phyloP scores from a whole-genome alignment of 163 green algal genomes.

The Coccomyxa subellipsoidea region DNA sequence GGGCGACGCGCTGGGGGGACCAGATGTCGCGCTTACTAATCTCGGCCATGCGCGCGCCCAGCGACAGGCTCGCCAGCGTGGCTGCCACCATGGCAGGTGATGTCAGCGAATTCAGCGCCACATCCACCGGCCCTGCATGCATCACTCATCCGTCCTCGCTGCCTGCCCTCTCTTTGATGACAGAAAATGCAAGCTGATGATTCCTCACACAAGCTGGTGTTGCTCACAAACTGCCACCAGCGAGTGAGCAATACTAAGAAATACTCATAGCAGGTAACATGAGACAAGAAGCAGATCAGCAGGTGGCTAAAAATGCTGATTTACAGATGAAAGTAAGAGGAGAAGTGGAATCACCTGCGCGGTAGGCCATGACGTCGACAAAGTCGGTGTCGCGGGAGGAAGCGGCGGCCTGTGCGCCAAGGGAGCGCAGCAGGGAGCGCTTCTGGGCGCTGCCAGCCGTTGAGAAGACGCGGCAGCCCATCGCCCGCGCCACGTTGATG shows the following conservation, averaged over 20 bases:
- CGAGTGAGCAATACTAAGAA: no score
- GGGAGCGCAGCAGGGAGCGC: slow-evolving; percentile 39
- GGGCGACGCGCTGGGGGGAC: slow-evolving; percentile 43
- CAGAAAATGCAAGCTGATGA: no score
- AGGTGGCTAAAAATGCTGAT: background rate
- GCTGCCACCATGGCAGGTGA: slow-evolving; percentile 74
- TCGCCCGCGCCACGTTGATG: slow-evolving; percentile 38
- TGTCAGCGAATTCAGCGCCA: slow-evolving; percentile 84
- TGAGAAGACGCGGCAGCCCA: slow-evolving; percentile 38
- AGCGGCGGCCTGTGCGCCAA: slow-evolving; percentile 28
- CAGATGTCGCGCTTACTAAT: slow-evolving; percentile 94
- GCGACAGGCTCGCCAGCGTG: slow-evolving; percentile 50
- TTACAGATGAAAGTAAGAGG: no score
- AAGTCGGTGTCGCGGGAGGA: slow-evolving; percentile 65
- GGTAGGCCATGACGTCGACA: slow-evolving; percentile 35
- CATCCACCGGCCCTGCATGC: slow-evolving; percentile 37
- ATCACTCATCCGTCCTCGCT: no score
- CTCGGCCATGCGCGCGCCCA: slow-evolving; percentile 69
- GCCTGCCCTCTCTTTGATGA: no score
- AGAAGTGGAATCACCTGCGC: background rate
- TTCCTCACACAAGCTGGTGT: no score
- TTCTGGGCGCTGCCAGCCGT: slow-evolving; percentile 77
- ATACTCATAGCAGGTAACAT: background rate
- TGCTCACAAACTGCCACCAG: no score
- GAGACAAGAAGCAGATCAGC: background rate